phyloP scores from a whole-genome alignment of 2,329 filamentous ascomycete genomes.

The Neoscytalidium dimidiatum region DNA sequence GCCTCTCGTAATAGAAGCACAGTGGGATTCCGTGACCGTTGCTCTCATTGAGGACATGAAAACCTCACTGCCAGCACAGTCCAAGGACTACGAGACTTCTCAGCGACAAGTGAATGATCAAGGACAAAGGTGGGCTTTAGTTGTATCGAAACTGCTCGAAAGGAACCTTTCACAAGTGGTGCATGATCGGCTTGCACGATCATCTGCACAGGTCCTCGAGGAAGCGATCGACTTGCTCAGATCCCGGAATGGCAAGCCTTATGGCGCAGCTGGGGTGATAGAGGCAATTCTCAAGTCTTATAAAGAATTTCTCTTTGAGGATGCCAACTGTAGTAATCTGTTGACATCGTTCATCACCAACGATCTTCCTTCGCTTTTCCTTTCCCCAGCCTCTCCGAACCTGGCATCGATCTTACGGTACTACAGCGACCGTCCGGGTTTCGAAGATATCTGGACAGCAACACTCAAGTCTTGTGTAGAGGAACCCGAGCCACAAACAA shows the following conservation, averaged over 20 bases:
- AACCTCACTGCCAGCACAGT: conserved; percentile 77
- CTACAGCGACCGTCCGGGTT: conserved; percentile 33
- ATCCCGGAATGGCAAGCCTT: conserved; percentile 64
- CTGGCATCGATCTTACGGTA: conserved; percentile 67
- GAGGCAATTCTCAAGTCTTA: conserved; percentile 53
- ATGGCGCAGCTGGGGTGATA: conserved; percentile 63
- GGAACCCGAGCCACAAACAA: conserved; percentile 30
- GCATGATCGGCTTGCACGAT: conserved; percentile 29
- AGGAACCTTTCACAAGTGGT: conserved; percentile 1
- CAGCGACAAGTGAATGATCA: conserved; percentile 69
- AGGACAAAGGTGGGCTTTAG: conserved; percentile 66
- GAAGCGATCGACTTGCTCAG: conserved; percentile 53
- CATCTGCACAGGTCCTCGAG: conserved; percentile 46
- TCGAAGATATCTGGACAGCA: conserved; percentile 33
- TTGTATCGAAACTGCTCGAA: conserved; percentile 30
- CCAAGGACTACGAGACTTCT: conserved; percentile 72
- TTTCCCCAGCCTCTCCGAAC: conserved; percentile 68
- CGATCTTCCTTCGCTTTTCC: conserved; percentile 60
- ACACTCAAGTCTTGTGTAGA: conserved; percentile 33
- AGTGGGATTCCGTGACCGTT: conserved; percentile 66
- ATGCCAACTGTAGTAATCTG: conserved; percentile 44
- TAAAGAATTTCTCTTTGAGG: conserved; percentile 42
- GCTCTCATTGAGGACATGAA: conserved; percentile 68
- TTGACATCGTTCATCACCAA: conserved; percentile 53
- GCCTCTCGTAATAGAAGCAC: conserved; percentile 51